A percentile compares a stretch with the other conserved stretches of the same genome.
phyloP scores from a whole-genome alignment of 2,329 filamentous ascomycete species.

The Rutstroemia sydowiana region DNA sequence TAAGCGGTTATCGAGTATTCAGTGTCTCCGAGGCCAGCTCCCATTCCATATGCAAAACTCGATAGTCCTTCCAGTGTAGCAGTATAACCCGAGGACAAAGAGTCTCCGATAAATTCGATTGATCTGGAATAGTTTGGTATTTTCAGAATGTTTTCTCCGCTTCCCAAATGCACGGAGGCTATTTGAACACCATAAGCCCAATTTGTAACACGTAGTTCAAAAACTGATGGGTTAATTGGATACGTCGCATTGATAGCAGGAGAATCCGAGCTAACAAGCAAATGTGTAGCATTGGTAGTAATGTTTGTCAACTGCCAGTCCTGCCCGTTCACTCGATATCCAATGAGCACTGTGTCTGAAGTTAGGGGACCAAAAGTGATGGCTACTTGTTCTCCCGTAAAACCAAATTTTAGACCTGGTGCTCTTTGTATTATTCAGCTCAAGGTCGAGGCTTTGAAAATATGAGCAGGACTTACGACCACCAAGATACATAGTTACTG shows the following conservation, averaged over 20 bases:
- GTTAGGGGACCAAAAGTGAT: constrained; percentile 23
- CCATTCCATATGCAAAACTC: constrained; percentile 48
- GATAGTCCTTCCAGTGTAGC: constrained; percentile 51
- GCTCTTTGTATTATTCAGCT: constrained; percentile 29
- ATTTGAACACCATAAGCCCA: constrained; percentile 55
- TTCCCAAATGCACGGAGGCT: constrained; percentile 41
- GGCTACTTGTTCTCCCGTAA: constrained; percentile 20
- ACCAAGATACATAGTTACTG: constrained; percentile 51
- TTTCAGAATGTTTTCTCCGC: constrained; percentile 39
- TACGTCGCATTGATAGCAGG: constrained; percentile 38
- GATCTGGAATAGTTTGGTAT: constrained; percentile 31
- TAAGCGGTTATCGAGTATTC: constrained; percentile 53
- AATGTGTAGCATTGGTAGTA: constrained; percentile 47
- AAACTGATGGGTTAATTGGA: constrained; percentile 39
- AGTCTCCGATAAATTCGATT: constrained; percentile 41
- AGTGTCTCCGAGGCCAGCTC: constrained; percentile 48
- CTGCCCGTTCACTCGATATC: constrained; percentile 49
- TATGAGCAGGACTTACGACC: constrained; percentile 39
- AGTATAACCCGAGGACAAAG: constrained; percentile 48
- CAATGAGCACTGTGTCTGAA: constrained; percentile 40
- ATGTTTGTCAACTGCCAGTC: constrained; percentile 57
- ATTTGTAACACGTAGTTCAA: constrained; percentile 54
- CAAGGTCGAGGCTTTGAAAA: neutral
- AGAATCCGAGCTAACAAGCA: constrained; percentile 42
- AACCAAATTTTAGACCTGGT: constrained; percentile 23